phyloP scores from a whole-genome alignment of 1,284 basidiomycete genomes.

The Gymnopus androsaceus region DNA sequence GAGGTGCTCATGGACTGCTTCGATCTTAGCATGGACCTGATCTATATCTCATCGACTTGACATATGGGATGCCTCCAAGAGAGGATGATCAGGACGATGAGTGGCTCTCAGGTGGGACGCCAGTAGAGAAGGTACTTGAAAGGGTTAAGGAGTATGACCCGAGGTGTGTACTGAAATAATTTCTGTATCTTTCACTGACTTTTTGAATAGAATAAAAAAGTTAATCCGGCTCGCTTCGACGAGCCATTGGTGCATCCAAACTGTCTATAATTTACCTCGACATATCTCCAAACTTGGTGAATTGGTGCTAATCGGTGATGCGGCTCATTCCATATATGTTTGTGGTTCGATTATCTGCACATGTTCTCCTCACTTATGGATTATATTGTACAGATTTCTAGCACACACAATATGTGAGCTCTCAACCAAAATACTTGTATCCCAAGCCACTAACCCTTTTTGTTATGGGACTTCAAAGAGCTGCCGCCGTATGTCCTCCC shows the following conservation, averaged over 20 bases:
- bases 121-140: not conserved
- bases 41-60: slow-evolving; percentile 2
- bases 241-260: slow-evolving; percentile 19
- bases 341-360: not conserved
- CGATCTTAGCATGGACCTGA: slow-evolving; percentile 8
- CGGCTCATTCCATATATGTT: slow-evolving; percentile 21
- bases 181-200: not conserved
- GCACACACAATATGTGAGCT: slow-evolving; percentile 22
- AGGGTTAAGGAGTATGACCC: not conserved
- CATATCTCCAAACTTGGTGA: slow-evolving; percentile 6
- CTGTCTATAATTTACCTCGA: slow-evolving; percentile 6
- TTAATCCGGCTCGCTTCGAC: slow-evolving; percentile 3
- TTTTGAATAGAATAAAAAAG: slow-evolving; percentile 8
- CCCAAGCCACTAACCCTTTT: not conserved
- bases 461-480: not conserved
- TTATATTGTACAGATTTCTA: slow-evolving; percentile 17
- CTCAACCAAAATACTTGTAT: not conserved
- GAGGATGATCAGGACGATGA: not conserved
- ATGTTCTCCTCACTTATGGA: not conserved
- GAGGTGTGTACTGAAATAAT: not conserved
- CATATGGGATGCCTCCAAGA: not conserved
- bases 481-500: slow-evolving; percentile 8
- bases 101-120: not conserved
- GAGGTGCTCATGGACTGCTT: not conserved
- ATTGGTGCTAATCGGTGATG: slow-evolving; percentile 21